A percentile compares a stretch with the other conserved stretches of the same genome.
phyloP scores from a whole-genome alignment of 805 yeast species.

The Candida qinlingensis region DNA sequence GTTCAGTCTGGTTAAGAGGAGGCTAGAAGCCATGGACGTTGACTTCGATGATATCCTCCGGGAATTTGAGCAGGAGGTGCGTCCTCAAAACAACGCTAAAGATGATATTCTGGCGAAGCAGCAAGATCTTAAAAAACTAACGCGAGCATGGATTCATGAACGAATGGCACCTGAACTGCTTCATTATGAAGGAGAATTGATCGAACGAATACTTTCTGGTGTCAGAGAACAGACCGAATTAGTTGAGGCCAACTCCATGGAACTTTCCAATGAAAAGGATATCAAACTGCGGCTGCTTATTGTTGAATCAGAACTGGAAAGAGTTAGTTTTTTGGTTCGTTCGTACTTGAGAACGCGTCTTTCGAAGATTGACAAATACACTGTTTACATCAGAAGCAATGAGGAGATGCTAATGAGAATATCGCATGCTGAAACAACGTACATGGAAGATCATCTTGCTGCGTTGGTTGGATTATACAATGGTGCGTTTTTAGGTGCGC shows the following conservation, averaged over 20 bases:
- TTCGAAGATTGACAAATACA: slow-evolving; percentile 62
- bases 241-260: slow-evolving; percentile 75
- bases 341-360: slow-evolving; percentile 71
- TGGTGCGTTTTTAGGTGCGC: slow-evolving; percentile 53
- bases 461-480: slow-evolving; percentile 62
- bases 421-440: slow-evolving; percentile 55
- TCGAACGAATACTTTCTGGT: slow-evolving; percentile 52
- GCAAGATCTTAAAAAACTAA: slow-evolving; percentile 40
- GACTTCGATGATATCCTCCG: slow-evolving; percentile 65
- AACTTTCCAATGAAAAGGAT: slow-evolving; percentile 55
- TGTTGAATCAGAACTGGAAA: slow-evolving; percentile 86
- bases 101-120: slow-evolving; percentile 24
- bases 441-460: slow-evolving; percentile 64
- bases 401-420: slow-evolving; percentile 36
- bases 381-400: slow-evolving; percentile 50
- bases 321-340: slow-evolving; percentile 77
- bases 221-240: slow-evolving; percentile 68
- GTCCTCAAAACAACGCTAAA: slow-evolving; percentile 16
- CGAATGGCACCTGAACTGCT: slow-evolving; percentile 84
- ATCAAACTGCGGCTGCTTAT: slow-evolving; percentile 76
- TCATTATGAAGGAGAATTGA: slow-evolving; percentile 58
- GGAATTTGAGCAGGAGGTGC: slow-evolving; percentile 52
- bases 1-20: too few relatives aligned
- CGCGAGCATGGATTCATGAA: slow-evolving; percentile 75
- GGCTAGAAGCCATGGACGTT: slow-evolving; percentile 1